Evolutionary conservation across 495 filamentous ascomycete genomes (phyloP).

Genomic region (Penicillium arizonense): DNA sequence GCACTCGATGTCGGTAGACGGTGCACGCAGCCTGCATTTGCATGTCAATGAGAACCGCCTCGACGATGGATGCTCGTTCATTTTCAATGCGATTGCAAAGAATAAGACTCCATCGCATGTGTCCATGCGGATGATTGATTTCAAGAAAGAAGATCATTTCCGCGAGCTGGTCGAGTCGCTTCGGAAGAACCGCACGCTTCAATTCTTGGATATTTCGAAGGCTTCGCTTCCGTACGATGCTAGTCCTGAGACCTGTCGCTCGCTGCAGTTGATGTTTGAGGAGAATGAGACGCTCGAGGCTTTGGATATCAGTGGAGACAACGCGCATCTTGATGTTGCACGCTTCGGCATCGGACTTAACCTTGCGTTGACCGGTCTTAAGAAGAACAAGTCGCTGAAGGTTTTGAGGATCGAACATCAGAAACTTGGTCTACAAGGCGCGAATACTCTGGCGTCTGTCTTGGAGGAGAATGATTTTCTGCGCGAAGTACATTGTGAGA

Average conservation of each 20-base stretch:
- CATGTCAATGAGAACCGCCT: conserved; percentile 80
- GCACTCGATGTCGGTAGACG: conserved; percentile 60
- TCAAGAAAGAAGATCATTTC: conserved; percentile 73
- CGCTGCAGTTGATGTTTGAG: conserved; percentile 73
- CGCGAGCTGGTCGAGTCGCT: conserved; percentile 70
- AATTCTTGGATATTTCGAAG: conserved; percentile 82
- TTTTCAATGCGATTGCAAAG: conserved; percentile 66
- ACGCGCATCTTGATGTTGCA: conserved; percentile 81
- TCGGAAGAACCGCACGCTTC: conserved; percentile 68
- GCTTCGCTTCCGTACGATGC: conserved; percentile 80
- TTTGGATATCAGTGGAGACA: conserved; percentile 86
- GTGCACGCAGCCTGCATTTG: conserved; percentile 68
- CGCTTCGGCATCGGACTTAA: conserved; percentile 82
- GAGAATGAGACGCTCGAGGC: conserved; percentile 73
- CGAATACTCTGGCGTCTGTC: conserved; percentile 75
- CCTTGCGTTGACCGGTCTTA: conserved; percentile 71
- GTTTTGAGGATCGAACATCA: conserved; percentile 73
- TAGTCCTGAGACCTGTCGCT: conserved; percentile 67
- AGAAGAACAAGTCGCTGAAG: conserved; percentile 70
- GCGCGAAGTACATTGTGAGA: conserved; percentile 70
- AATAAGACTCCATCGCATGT: conserved; percentile 68
- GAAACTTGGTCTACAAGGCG: conserved; percentile 65
- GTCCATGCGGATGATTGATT: conserved; percentile 84
- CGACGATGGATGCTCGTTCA: conserved; percentile 64
- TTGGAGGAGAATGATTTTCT: conserved; percentile 64